Conservation (phyloP, 2,329 filamentous ascomycete genomes). For the Dryadomyces quercus-mongolicae region DNA sequence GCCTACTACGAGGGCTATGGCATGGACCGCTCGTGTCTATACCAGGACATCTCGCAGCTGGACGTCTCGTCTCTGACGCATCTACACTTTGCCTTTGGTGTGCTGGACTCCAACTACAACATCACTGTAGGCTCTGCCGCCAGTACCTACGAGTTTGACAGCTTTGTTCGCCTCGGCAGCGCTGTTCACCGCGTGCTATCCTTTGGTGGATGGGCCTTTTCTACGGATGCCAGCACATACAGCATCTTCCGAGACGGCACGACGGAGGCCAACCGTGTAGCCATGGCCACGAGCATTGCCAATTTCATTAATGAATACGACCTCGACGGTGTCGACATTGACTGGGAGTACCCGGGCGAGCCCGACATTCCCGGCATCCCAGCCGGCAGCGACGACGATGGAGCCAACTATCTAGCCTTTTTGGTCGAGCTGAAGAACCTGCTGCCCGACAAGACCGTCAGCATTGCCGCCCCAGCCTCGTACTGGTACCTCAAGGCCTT, state of each 20-base stretch:
- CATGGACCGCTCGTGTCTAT: constrained; percentile 18
- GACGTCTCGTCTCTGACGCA: constrained; percentile 16
- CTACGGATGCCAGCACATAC: constrained; percentile 23
- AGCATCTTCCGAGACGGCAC: constrained; percentile 20
- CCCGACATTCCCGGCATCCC: neutral
- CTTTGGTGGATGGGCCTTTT: constrained; percentile 33
- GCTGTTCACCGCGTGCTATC: constrained; percentile 22
- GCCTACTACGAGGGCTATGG: constrained; percentile 26
- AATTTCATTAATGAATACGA: neutral
- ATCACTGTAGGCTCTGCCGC: constrained; percentile 8
- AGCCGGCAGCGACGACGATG: neutral
- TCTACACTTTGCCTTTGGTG: constrained; percentile 21
- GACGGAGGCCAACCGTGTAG: neutral
- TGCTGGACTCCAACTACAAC: constrained; percentile 14
- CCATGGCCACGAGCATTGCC: neutral
- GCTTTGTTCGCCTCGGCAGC: constrained; percentile 18
- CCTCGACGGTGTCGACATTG: neutral
- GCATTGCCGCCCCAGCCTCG: constrained; percentile 17
- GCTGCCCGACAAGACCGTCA: constrained; percentile 10
- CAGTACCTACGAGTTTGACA: constrained; percentile 16
- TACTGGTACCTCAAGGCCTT: constrained; percentile 22
- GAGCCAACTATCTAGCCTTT: neutral
- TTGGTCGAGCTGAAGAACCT: neutral
- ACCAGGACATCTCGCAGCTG: constrained; percentile 15
- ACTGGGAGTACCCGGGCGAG: constrained; percentile 1